Conservation (phyloP, 306 rosid species). For the Glycine tomentella region DNA sequence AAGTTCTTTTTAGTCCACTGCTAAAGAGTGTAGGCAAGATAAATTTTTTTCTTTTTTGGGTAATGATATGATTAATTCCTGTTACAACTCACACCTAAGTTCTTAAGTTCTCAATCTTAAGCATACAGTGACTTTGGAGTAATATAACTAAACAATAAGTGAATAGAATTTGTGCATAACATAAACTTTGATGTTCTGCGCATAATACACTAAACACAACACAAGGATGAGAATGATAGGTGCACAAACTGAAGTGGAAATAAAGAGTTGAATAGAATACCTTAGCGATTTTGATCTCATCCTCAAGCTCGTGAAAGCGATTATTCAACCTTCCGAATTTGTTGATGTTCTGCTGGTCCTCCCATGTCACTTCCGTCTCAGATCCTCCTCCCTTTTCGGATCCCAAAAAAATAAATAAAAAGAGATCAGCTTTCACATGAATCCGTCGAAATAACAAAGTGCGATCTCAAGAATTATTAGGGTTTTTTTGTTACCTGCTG, state of each 20-base stretch:
- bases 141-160: neutral
- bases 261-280: constrained; percentile 45
- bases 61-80: neutral
- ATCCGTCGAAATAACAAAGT: neutral
- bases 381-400: constrained; percentile 72
- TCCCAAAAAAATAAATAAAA: neutral
- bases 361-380: constrained; percentile 88
- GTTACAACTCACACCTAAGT: neutral
- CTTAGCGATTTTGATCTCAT: constrained; percentile 84
- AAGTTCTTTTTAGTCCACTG: neutral
- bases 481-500: constrained; percentile 64
- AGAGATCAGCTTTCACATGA: neutral
- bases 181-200: neutral
- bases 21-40: neutral
- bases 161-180: neutral
- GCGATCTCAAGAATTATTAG: constrained; percentile 27
- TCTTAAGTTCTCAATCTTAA: neutral
- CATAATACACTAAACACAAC: neutral
- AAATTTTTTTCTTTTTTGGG: no score
- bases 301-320: constrained; percentile 93
- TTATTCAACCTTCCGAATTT: constrained; percentile 88
- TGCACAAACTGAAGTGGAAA: neutral
- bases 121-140: neutral
- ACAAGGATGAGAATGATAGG: no score
- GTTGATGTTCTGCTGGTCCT: constrained; percentile 86